These are phyloP conservation scores for Gryganskiella cystojenkinii DNA, from an alignment of 192 early-diverging fungal species.

Conservation along the genomic window DNA sequence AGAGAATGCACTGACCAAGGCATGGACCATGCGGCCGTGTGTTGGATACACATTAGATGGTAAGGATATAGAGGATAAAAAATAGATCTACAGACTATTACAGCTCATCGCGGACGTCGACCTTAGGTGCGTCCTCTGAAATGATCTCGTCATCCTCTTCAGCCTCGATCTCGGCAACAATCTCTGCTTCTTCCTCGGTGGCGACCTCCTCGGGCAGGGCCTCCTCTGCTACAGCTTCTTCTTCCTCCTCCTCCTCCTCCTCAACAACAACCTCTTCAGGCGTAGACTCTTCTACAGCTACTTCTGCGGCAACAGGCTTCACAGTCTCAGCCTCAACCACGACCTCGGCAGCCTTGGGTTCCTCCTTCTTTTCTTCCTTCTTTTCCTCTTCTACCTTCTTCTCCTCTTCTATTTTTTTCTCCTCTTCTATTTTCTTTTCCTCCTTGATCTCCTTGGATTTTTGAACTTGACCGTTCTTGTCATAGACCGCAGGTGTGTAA, in stretches of 20 bases:
- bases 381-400: background rate
- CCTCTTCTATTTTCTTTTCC: background rate
- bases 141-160: background rate
- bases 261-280: background rate
- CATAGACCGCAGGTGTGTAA: conserved; percentile 18
- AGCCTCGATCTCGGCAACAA: background rate
- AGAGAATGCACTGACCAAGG: no score
- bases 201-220: background rate
- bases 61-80: no score
- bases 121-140: background rate
- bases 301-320: background rate
- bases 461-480: no score
- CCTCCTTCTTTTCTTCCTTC: background rate
- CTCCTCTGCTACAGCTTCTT: background rate
- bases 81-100: no score
- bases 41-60: no score
- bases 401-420: background rate
- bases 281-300: background rate
- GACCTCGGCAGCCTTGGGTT: background rate
- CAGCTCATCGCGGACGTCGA: no score
- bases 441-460: background rate
- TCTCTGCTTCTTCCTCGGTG: no score
- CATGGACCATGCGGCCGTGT: no score
- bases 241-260: background rate
- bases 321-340: background rate